phyloP scores from a whole-genome alignment of 768 basidiomycete species.

The Suillus alpinus region DNA sequence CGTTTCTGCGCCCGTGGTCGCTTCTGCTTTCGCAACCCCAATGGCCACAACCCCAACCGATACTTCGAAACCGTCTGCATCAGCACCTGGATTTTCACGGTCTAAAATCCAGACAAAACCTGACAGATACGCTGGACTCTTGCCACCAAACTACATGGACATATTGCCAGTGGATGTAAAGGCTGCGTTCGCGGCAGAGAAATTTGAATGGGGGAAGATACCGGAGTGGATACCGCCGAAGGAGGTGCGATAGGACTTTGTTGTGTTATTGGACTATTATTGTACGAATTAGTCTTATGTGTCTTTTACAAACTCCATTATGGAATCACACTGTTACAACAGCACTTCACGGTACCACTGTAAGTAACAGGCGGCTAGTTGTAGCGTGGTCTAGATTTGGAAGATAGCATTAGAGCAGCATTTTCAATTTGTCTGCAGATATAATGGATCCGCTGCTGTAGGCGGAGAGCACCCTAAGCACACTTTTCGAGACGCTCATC shows the following conservation, averaged over 20 bases:
- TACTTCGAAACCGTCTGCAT: conserved; percentile 15
- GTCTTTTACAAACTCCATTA: neutral
- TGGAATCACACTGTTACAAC: neutral
- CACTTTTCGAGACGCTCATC: too few relatives aligned
- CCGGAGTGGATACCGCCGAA: conserved; percentile 75
- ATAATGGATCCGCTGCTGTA: too few relatives aligned
- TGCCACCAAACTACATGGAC: conserved; percentile 60
- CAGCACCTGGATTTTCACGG: conserved; percentile 37
- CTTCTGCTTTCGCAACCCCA: conserved; percentile 24
- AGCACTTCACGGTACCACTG: neutral
- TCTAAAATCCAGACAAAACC: conserved; percentile 36
- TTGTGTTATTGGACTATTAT: neutral
- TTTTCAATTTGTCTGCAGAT: conserved; percentile 6
- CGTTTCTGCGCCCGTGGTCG: conserved; percentile 18
- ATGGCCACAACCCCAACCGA: conserved; percentile 23
- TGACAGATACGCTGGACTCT: conserved; percentile 52
- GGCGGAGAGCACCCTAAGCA: too few relatives aligned
- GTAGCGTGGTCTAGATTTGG: conserved; percentile 13
- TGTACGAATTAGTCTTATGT: neutral
- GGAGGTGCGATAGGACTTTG: conserved; percentile 43
- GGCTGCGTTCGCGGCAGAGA: conserved; percentile 52
- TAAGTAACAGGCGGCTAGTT: neutral
- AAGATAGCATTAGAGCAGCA: conserved; percentile 6
- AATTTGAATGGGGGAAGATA: conserved; percentile 67
- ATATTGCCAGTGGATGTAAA: conserved; percentile 48